Conservation (phyloP, 2,329 filamentous ascomycete genomes). For the Penicillium aurantiogriseum region DNA sequence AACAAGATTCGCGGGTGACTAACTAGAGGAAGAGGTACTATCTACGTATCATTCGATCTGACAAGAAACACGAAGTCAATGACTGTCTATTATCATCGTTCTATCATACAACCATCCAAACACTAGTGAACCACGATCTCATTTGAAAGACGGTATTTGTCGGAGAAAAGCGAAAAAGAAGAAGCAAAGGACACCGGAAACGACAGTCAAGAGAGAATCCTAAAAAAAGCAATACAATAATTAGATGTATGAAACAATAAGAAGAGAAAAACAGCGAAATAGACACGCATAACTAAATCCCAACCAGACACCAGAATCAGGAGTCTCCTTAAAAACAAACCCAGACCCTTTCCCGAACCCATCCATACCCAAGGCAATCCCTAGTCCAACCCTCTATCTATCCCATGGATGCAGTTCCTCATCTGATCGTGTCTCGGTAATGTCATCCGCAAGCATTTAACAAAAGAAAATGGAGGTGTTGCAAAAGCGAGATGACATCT, state of each 20-base stretch:
- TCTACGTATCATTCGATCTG: too few relatives aligned
- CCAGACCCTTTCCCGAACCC: slow-evolving; percentile 7
- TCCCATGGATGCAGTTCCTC: slow-evolving; percentile 24
- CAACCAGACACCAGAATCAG: slow-evolving; percentile 23
- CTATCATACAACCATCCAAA: neutral
- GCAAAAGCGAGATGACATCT: slow-evolving; percentile 12
- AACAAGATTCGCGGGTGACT: neutral
- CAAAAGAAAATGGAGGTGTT: slow-evolving; percentile 16
- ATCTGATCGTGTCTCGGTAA: slow-evolving; percentile 30
- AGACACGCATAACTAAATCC: slow-evolving; percentile 15
- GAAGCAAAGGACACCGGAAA: neutral
- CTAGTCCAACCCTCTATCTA: slow-evolving; percentile 11
- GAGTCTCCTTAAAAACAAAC: slow-evolving; percentile 18
- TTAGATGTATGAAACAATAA: slow-evolving; percentile 9
- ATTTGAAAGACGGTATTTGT: slow-evolving; percentile 17
- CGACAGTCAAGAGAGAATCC: neutral
- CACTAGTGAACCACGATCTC: neutral
- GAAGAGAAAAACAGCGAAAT: slow-evolving; percentile 16
- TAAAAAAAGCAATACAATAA: neutral
- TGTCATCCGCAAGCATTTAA: slow-evolving; percentile 23
- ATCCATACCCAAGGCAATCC: slow-evolving; percentile 9
- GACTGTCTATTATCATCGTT: neutral
- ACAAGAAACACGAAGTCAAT: neutral
- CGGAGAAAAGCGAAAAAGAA: neutral
- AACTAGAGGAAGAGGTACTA: neutral